Percentiles rank a stretch among this genome's conserved stretches.
These are phyloP conservation scores for Rubia yunnanensis DNA, from an alignment of 257 asterid species.

Conservation along the genomic window DNA sequence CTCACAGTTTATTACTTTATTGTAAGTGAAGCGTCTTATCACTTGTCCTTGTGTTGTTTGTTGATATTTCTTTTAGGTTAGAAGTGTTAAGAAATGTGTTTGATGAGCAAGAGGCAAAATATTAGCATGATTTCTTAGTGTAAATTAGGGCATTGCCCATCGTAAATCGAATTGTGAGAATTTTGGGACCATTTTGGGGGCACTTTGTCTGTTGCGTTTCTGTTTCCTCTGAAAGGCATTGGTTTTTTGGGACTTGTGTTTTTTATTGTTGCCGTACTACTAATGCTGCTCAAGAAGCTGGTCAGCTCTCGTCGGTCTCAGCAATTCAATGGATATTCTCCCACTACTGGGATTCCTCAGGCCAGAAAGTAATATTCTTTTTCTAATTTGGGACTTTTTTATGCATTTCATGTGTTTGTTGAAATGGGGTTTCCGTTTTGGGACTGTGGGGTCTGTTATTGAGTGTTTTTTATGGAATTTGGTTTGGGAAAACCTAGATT, in stretches of 20 bases:
- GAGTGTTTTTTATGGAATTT: not conserved
- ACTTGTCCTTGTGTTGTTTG: not conserved
- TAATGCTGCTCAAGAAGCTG: constrained; percentile 45
- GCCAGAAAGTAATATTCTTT: constrained; percentile 50
- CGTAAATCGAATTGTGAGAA: not conserved
- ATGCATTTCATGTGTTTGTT: not conserved
- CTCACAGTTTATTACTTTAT: not conserved
- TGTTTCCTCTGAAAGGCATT: too few relatives aligned
- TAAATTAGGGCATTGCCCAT: not conserved
- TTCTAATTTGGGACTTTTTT: not conserved
- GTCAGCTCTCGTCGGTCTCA: constrained; percentile 40
- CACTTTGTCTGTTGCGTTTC: too few relatives aligned
- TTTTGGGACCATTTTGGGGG: too few relatives aligned
- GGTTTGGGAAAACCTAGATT: not conserved
- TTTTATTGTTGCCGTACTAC: constrained; percentile 54
- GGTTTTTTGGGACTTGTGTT: too few relatives aligned
- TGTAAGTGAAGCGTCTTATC: too few relatives aligned
- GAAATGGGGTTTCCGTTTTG: not conserved
- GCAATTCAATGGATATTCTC: constrained; percentile 78
- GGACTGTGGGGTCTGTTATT: not conserved
- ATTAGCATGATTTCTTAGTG: not conserved
- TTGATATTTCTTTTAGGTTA: too few relatives aligned
- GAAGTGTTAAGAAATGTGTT: not conserved
- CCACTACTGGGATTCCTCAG: constrained; percentile 78
- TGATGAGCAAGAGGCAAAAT: not conserved